Percentiles rank a stretch among this genome's conserved stretches.
Evolutionary conservation across 805 yeast genomes (phyloP).

Genomic region (Lipomyces starkeyi): DNA sequence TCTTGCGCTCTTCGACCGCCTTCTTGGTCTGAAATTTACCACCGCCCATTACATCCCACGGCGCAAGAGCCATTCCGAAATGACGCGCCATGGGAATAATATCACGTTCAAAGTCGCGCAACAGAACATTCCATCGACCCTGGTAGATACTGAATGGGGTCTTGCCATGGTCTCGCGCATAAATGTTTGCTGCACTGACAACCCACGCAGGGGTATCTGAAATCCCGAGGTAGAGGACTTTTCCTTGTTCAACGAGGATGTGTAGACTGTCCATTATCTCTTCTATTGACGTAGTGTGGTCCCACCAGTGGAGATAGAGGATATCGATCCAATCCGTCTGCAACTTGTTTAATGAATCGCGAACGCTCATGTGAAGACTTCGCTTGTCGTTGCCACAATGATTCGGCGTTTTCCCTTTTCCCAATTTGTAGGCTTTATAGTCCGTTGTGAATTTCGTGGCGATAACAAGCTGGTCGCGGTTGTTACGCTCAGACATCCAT

Average conservation of each 20-base stretch:
- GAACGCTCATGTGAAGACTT: constrained; percentile 12
- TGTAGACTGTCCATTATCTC: constrained; percentile 40
- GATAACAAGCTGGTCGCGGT: constrained; percentile 40
- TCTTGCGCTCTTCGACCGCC: constrained; percentile 36
- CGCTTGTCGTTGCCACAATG: constrained; percentile 13
- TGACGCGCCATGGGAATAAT: constrained; percentile 41
- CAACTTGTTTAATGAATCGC: constrained; percentile 23
- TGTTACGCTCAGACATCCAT: constrained; percentile 39
- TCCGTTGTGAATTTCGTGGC: constrained; percentile 47
- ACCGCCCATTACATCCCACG: constrained; percentile 41
- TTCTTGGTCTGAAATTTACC: constrained; percentile 39
- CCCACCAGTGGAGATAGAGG: constrained; percentile 42
- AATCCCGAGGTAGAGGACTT: constrained; percentile 40
- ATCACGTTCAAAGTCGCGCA: constrained; percentile 41
- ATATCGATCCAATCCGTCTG: constrained; percentile 41
- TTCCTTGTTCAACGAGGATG: constrained; percentile 31
- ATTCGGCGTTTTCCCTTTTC: constrained; percentile 10
- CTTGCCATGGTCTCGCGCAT: constrained; percentile 39
- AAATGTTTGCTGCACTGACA: constrained; percentile 25
- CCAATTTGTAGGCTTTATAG: constrained; percentile 3
- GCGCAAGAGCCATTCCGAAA: constrained; percentile 42
- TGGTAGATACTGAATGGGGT: constrained; percentile 41
- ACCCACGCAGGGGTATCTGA: constrained; percentile 43
- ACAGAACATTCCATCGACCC: constrained; percentile 39
- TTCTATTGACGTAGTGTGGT: constrained; percentile 38